phyloP scores from a whole-genome alignment of 768 basidiomycete genomes.

The Calocera viscosa region DNA sequence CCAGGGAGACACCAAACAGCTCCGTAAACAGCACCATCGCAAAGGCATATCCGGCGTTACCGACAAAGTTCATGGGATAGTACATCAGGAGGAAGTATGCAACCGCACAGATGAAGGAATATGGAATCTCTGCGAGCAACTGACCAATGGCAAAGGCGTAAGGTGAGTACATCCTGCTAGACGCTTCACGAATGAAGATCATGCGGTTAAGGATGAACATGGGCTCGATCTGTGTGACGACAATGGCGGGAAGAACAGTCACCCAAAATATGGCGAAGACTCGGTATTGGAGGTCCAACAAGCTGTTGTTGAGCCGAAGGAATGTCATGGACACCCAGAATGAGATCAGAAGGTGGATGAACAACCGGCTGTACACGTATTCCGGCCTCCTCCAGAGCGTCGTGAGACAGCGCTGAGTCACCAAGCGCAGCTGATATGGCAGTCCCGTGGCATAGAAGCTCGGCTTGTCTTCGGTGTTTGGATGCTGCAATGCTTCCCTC shows the following conservation, averaged over 20 bases:
- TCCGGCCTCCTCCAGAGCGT: constrained; percentile 75
- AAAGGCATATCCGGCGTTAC: constrained; percentile 58
- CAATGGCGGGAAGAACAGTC: constrained; percentile 53
- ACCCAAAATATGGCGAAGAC: constrained; percentile 63
- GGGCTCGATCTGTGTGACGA: constrained; percentile 74
- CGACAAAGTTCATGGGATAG: neutral
- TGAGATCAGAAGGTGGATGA: constrained; percentile 59
- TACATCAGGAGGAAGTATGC: constrained; percentile 44
- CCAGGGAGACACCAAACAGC: constrained; percentile 55
- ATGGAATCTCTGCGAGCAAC: constrained; percentile 68
- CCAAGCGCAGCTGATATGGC: constrained; percentile 56
- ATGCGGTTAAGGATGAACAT: constrained; percentile 63
- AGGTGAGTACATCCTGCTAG: constrained; percentile 74
- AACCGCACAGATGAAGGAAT: constrained; percentile 53
- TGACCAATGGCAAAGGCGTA: constrained; percentile 77
- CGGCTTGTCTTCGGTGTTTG: constrained; percentile 34
- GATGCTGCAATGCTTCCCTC: constrained; percentile 32
- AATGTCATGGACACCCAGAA: constrained; percentile 66
- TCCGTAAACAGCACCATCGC: constrained; percentile 60
- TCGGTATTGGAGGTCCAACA: constrained; percentile 63
- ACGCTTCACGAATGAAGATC: constrained; percentile 39
- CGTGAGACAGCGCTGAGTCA: constrained; percentile 51
- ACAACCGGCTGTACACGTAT: constrained; percentile 73
- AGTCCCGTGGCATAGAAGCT: constrained; percentile 58
- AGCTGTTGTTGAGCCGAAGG: constrained; percentile 53